phyloP scores from a whole-genome alignment of 768 basidiomycete species.

The Sporobolomyces roseus region DNA sequence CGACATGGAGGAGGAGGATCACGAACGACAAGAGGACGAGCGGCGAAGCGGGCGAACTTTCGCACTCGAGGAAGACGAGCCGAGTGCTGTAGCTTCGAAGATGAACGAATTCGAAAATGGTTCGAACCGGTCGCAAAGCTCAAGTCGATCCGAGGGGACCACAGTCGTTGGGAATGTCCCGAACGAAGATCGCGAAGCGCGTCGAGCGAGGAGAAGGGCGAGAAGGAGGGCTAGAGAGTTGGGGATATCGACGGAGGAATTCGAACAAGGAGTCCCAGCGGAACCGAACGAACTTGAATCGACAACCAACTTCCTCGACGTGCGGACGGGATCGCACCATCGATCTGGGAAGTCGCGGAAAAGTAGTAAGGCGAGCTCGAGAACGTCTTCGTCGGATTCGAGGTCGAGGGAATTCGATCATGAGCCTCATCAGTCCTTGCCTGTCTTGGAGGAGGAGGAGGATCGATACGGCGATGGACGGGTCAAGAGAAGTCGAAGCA shows the following conservation, averaged over 20 bases:
- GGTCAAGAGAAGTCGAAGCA: not conserved
- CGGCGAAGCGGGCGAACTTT: not conserved
- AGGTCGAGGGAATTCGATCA: not conserved
- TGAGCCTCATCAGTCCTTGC: not conserved
- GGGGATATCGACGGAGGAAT: conserved; percentile 16
- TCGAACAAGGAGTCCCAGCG: conserved; percentile 17
- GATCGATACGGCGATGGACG: not conserved
- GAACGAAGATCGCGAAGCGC: conserved; percentile 2
- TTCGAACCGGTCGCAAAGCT: not conserved
- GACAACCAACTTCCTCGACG: too few relatives aligned
- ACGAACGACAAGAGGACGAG: too few relatives aligned
- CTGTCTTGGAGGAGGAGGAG: not conserved
- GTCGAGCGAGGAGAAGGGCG: conserved; percentile 5
- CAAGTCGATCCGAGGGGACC: not conserved
- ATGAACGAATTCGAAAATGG: conserved; percentile 5
- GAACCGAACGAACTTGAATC: conserved; percentile 5
- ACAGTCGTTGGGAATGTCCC: not conserved
- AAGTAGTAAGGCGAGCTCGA: conserved; percentile 14
- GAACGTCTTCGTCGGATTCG: conserved; percentile 4
- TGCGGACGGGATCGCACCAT: too few relatives aligned
- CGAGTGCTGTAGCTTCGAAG: not conserved
- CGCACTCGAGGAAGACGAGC: not conserved
- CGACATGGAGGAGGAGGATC: too few relatives aligned
- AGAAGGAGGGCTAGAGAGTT: conserved; percentile 18
- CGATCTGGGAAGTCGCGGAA: conserved; percentile 5